A percentile compares a stretch with the other conserved stretches of the same genome.
Evolutionary conservation across 2,329 filamentous ascomycete species (phyloP).

Genomic region (Chrysosporium keratinophilum): DNA sequence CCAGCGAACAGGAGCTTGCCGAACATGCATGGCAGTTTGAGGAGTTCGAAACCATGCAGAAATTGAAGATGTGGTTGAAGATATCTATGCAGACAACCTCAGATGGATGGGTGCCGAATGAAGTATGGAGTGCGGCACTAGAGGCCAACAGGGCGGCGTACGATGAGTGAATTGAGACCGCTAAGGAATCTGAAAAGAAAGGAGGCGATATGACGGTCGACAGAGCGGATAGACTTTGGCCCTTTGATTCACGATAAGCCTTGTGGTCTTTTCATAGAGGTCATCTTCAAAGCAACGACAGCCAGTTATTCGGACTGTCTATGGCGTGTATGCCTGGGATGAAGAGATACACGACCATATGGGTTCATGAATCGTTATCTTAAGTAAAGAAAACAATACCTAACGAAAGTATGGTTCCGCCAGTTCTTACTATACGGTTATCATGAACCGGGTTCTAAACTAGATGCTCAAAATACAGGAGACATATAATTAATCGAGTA

Average conservation of each 20-base stretch:
- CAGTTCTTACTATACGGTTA: too few species aligned
- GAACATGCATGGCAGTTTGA: constrained; percentile 23
- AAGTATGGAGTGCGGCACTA: constrained; percentile 22
- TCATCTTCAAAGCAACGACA: too few species aligned
- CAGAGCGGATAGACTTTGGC: constrained; percentile 15
- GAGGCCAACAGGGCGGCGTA: constrained; percentile 23
- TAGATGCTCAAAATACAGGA: too few species aligned
- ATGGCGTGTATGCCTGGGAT: too few species aligned
- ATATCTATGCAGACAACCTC: constrained; percentile 23
- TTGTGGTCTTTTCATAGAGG: too few species aligned
- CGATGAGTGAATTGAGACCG: constrained; percentile 23
- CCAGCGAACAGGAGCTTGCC: constrained; percentile 20
- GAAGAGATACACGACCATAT: too few species aligned
- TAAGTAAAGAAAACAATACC: too few species aligned
- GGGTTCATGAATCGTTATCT: too few species aligned
- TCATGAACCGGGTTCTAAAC: too few species aligned
- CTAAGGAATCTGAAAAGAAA: constrained; percentile 9
- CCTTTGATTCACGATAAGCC: constrained; percentile 14
- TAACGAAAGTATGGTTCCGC: too few species aligned
- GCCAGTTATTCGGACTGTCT: too few species aligned
- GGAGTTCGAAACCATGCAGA: constrained; percentile 25
- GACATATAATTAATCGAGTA: too few species aligned
- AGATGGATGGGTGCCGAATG: constrained; percentile 27
- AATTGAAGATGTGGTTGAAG: constrained; percentile 24
- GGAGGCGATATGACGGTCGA: constrained; percentile 12